Evolutionary conservation across 1,284 basidiomycete genomes (phyloP).

Genomic region (Ceratobasidium sp.): DNA sequence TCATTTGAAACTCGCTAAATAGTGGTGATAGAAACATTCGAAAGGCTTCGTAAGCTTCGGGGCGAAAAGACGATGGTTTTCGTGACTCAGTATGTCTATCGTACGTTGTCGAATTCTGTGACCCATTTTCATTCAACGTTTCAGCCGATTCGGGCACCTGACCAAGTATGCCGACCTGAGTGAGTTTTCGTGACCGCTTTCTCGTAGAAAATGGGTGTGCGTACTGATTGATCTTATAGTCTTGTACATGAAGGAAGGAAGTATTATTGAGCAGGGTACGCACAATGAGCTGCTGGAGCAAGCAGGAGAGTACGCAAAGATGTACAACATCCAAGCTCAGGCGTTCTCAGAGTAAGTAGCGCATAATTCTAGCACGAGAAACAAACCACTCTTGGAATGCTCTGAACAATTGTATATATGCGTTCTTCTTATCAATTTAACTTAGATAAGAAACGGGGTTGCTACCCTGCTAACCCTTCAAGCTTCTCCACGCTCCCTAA

Average conservation of each 20-base stretch:
- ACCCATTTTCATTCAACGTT: neutral
- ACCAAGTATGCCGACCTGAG: slow-evolving; percentile 46
- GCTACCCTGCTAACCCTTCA: too few species aligned
- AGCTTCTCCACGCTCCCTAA: too few species aligned
- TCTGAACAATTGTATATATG: too few species aligned
- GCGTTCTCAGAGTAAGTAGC: slow-evolving; percentile 56
- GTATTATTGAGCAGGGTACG: slow-evolving; percentile 64
- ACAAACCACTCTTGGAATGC: neutral
- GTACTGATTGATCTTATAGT: neutral
- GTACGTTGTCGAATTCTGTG: neutral
- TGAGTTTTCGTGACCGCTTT: neutral
- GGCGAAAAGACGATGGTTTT: slow-evolving; percentile 76
- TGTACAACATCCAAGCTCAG: slow-evolving; percentile 68
- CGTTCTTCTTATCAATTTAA: too few species aligned
- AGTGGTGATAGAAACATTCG: slow-evolving; percentile 63
- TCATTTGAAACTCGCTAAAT: slow-evolving; percentile 29
- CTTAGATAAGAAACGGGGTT: too few species aligned
- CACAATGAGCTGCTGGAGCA: slow-evolving; percentile 61
- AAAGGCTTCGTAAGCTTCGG: slow-evolving; percentile 62
- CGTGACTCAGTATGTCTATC: slow-evolving; percentile 60
- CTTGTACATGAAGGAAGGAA: slow-evolving; percentile 63
- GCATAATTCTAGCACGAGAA: neutral
- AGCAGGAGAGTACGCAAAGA: slow-evolving; percentile 64
- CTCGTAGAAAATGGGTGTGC: neutral
- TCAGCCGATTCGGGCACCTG: slow-evolving; percentile 44